These are phyloP conservation scores for Spencermartinsiella europaea DNA, from an alignment of 805 yeast genomes.

Conservation along the genomic window DNA sequence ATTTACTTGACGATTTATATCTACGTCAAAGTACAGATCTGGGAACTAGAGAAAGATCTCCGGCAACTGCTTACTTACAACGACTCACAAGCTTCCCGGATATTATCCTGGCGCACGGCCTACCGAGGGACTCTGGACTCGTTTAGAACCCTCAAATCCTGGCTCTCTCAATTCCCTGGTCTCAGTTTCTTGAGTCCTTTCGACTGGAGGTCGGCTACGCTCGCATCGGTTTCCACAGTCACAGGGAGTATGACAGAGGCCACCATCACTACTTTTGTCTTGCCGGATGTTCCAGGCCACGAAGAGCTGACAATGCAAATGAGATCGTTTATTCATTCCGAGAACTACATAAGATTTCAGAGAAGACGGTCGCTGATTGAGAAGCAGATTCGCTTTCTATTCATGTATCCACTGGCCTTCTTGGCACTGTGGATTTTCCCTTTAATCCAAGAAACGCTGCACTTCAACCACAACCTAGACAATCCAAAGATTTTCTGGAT, in stretches of 20 bases:
- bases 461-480: neutral
- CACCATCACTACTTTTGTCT: constrained; percentile 6
- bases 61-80: constrained; percentile 22
- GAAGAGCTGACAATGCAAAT: constrained; percentile 1
- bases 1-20: constrained; percentile 67
- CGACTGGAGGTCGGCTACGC: constrained; percentile 11
- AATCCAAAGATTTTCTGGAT: constrained; percentile 53
- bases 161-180: constrained; percentile 13
- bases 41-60: constrained; percentile 17
- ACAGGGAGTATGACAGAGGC: constrained; percentile 5
- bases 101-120: neutral
- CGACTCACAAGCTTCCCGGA: neutral
- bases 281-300: constrained; percentile 5
- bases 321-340: constrained; percentile 25
- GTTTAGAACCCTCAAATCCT: neutral
- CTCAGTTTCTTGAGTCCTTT: constrained; percentile 11
- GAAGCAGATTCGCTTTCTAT: constrained; percentile 69
- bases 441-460: constrained; percentile 50
- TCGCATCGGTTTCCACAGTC: neutral
- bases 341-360: constrained; percentile 55
- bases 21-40: constrained; percentile 44
- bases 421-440: constrained; percentile 80
- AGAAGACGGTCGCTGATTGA: constrained; percentile 59
- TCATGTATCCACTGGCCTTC: constrained; percentile 80
- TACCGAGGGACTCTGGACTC: constrained; percentile 5